Evolutionary conservation across 2,329 filamentous ascomycete species (phyloP), one percentile per base, ranked within the genome.

Genomic region (Alternaria viburni): DNA sequence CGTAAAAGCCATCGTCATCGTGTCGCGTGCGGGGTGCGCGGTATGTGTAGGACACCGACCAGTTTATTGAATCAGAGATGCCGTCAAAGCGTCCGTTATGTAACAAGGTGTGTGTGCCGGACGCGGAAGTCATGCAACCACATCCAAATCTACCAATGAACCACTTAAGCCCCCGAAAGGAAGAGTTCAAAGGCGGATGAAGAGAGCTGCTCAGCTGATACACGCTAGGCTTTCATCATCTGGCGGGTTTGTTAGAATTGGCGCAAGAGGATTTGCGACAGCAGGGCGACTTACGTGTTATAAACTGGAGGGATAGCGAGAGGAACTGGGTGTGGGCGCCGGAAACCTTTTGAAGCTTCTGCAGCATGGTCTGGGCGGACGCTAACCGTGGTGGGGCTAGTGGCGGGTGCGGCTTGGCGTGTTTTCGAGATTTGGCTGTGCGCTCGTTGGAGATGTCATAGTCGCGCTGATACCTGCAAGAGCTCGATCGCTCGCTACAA

Each of bases 201-300:
- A 81, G 84, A 86, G 85, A 86, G 85, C 86, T 91, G 87, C 86
- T 98, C 96, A 97, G 93, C 89, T 89, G 85, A 82, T 89, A 90
- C 96, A 98, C 95, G 89, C 92, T 90, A 90, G 89, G 92, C 92
- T 97, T 97, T 99, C 96, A 98, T 99, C 95, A 98, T 96, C 93
- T 97, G 72, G 72, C 62, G 54, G 52, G 54, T 25, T 7, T 70
- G 71, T 79, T 67, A 78, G 68, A 64, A 74, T 15, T 2, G 23
- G 30, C 49, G 49, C 30, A 28, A 17, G 12, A 57, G 58, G 54
- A 3, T 13, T n/a, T 4, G 41, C 30, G 41, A 50, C 32, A 49
- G 41, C 52, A 49, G 56, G 58, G 58, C 17, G 64, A 89, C 93
- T 88, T 86, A 97, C 94, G 86, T 93, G 88, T 90, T 90, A 91